Evolutionary conservation across 106 monocot genomes (phyloP).

Genomic region (Dactylorhiza incarnata): DNA sequence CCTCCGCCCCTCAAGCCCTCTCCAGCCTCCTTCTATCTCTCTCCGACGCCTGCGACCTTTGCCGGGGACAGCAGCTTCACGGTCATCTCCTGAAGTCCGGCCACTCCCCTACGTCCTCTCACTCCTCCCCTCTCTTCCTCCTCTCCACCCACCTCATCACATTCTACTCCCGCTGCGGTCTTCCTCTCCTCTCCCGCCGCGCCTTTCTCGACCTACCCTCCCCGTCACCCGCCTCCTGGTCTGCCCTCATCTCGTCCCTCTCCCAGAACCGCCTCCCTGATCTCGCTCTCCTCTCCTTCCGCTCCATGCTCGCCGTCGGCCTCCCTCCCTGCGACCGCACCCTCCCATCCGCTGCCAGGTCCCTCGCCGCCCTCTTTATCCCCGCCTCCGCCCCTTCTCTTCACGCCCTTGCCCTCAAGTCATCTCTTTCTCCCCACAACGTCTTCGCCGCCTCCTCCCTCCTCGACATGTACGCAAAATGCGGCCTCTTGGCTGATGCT

Average conservation of each 20-base stretch:
- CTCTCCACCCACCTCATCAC: slow-evolving; percentile 79
- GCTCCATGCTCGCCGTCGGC: slow-evolving; percentile 29
- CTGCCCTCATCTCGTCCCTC: slow-evolving; percentile 55
- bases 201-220: slow-evolving; percentile 48
- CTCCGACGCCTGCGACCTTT: slow-evolving; percentile 33
- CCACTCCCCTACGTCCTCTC: slow-evolving; percentile 12
- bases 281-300: slow-evolving; percentile 35
- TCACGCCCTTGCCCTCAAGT: slow-evolving; percentile 40
- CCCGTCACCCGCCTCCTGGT: slow-evolving; percentile 39
- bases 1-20: slow-evolving; percentile 8
- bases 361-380: slow-evolving; percentile 28
- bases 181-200: slow-evolving; percentile 60
- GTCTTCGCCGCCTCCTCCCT: slow-evolving; percentile 51
- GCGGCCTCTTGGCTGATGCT: slow-evolving; percentile 24
- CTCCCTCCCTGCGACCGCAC: slow-evolving; percentile 40
- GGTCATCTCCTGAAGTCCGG: slow-evolving; percentile 48
- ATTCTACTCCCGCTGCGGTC: slow-evolving; percentile 54
- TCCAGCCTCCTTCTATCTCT: slow-evolving; percentile 36
- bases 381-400: slow-evolving; percentile 17
- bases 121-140: slow-evolving; percentile 15
- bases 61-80: slow-evolving; percentile 50
- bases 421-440: slow-evolving; percentile 10
- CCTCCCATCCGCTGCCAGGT: slow-evolving; percentile 42
- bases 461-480: slow-evolving; percentile 63
- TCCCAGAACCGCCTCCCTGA: slow-evolving; percentile 48